A percentile compares a stretch with the other conserved stretches of the same genome.
phyloP scores from a whole-genome alignment of 441 rosid genomes.

The Theobroma grandiflorum region DNA sequence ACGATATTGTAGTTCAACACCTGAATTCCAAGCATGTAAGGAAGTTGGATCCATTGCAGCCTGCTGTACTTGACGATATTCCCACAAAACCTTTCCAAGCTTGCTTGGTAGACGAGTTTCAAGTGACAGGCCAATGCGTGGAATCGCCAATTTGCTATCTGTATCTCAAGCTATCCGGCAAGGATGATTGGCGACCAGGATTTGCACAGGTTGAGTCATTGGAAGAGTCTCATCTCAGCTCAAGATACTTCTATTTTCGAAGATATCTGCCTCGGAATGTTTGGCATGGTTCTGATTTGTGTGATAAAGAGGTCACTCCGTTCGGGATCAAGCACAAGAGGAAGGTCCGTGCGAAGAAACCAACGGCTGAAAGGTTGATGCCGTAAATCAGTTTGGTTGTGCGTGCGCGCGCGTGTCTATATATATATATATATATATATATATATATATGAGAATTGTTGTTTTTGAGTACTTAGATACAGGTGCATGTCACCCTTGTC shows the following conservation, averaged over 20 bases:
- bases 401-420: too few species aligned
- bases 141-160: constrained; percentile 53
- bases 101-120: constrained; percentile 54
- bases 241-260: constrained; percentile 52
- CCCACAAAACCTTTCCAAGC: constrained; percentile 51
- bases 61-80: constrained; percentile 42
- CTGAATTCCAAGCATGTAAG: constrained; percentile 48
- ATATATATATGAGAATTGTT: background rate
- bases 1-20: constrained; percentile 46
- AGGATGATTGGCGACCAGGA: constrained; percentile 67
- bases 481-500: background rate
- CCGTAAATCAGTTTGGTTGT: background rate
- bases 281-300: constrained; percentile 59
- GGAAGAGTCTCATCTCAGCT: constrained; percentile 42
- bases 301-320: constrained; percentile 52
- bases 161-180: constrained; percentile 49
- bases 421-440: too few species aligned
- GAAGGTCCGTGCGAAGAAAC: constrained; percentile 33
- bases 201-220: constrained; percentile 45
- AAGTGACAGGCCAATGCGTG: constrained; percentile 45
- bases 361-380: background rate
- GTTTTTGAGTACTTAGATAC: background rate
- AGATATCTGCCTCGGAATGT: constrained; percentile 50
- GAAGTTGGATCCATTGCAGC: constrained; percentile 52
- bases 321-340: constrained; percentile 54